Conservation (phyloP, 352 stramenopile species). For the Phytophthora sp. region DNA sequence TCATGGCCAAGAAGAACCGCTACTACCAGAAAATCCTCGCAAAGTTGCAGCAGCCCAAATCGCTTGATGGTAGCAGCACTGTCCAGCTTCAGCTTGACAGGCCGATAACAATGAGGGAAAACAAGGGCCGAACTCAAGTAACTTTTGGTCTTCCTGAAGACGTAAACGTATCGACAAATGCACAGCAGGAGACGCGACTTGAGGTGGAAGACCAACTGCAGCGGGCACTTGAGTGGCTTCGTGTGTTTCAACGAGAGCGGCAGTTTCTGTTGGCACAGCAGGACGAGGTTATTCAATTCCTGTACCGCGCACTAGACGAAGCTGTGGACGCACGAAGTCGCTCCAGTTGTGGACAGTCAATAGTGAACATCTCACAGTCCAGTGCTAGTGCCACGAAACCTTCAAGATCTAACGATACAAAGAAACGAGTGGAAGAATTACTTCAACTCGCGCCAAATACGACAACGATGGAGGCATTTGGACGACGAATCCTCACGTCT, state of each 20-base stretch:
- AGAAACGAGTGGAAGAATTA: constrained; percentile 32
- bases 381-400: not conserved
- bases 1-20: constrained; percentile 68
- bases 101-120: constrained; percentile 2
- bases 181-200: constrained; percentile 19
- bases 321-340: constrained; percentile 19
- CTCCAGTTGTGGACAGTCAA: not conserved
- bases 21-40: constrained; percentile 78
- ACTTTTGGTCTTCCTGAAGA: constrained; percentile 1
- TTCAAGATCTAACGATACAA: not conserved
- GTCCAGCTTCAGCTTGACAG: constrained; percentile 21
- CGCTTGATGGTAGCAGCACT: not conserved
- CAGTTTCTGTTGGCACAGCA: constrained; percentile 66
- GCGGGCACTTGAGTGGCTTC: constrained; percentile 54
- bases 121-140: constrained; percentile 14
- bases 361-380: too few species aligned
- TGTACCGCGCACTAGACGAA: constrained; percentile 50
- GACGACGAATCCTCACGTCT: constrained; percentile 31
- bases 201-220: constrained; percentile 41
- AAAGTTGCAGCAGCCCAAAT: constrained; percentile 45
- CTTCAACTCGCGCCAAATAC: constrained; percentile 28
- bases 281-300: constrained; percentile 72
- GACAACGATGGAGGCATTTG: constrained; percentile 50
- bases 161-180: not conserved
- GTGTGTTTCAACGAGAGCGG: constrained; percentile 57